A percentile compares a stretch with the other conserved stretches of the same genome.
These are phyloP conservation scores for Verticillium longisporum DNA, from an alignment of 2,329 filamentous ascomycete genomes.

Conservation along the genomic window DNA sequence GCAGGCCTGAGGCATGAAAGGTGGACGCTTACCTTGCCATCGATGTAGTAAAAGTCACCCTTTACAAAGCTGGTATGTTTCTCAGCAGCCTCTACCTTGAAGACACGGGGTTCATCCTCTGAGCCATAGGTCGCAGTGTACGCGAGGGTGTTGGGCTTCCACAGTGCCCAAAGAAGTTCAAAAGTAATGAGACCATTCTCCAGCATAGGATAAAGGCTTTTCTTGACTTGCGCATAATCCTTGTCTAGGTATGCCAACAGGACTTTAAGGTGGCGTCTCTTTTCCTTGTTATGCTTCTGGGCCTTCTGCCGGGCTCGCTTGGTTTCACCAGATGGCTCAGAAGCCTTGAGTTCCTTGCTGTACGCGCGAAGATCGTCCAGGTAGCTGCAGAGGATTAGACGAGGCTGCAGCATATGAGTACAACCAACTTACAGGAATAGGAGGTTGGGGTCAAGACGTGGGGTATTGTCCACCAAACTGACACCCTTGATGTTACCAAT, in stretches of 20 bases:
- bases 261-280: slow-evolving; percentile 62
- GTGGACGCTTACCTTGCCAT: slow-evolving; percentile 43
- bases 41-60: slow-evolving; percentile 69
- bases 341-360: slow-evolving; percentile 57
- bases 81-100: slow-evolving; percentile 72
- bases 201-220: slow-evolving; percentile 71
- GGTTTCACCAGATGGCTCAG: slow-evolving; percentile 36
- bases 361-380: slow-evolving; percentile 66
- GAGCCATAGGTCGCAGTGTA: slow-evolving; percentile 73
- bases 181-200: slow-evolving; percentile 82
- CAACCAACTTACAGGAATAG: slow-evolving; percentile 49
- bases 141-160: slow-evolving; percentile 77
- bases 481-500: slow-evolving; percentile 74
- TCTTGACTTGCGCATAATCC: slow-evolving; percentile 73
- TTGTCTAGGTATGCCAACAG: slow-evolving; percentile 71
- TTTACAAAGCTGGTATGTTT: slow-evolving; percentile 64
- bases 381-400: slow-evolving; percentile 41
- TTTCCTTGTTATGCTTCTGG: slow-evolving; percentile 48
- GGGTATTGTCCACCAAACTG: slow-evolving; percentile 73
- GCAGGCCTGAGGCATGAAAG: not conserved
- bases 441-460: slow-evolving; percentile 64
- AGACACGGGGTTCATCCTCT: slow-evolving; percentile 69
- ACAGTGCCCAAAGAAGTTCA: slow-evolving; percentile 81
- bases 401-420: too few relatives aligned
- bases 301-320: slow-evolving; percentile 56